A percentile compares a stretch with the other conserved stretches of the same genome.
Evolutionary conservation across 2,329 filamentous ascomycete genomes (phyloP).

Genomic region (Penicillium sp.): DNA sequence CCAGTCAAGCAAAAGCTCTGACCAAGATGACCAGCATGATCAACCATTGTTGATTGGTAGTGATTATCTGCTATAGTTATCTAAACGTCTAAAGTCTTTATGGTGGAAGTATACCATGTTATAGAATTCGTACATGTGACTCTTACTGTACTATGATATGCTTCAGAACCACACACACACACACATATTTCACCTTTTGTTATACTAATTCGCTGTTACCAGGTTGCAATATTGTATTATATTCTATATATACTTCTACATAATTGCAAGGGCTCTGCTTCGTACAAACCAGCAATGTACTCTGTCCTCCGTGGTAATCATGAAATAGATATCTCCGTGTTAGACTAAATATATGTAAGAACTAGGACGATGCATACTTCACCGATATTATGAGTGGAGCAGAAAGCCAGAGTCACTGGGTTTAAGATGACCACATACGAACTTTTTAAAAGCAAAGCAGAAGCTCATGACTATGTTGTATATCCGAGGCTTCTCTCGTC

Average conservation of each 20-base stretch:
- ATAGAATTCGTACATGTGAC: not conserved
- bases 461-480: no score
- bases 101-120: not conserved
- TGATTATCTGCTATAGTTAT: not conserved
- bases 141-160: not conserved
- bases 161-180: not conserved
- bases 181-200: not conserved
- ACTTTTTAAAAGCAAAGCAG: no score
- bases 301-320: not conserved
- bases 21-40: not conserved
- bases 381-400: not conserved
- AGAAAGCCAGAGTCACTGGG: no score
- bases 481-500: not conserved
- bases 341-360: no score
- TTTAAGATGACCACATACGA: no score
- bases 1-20: slow-evolving; percentile 4
- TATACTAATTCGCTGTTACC: no score
- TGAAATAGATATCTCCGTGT: not conserved
- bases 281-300: not conserved
- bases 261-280: not conserved
- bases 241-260: not conserved
- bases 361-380: not conserved
- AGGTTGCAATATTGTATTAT: not conserved
- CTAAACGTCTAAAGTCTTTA: not conserved
- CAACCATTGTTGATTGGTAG: not conserved